Evolutionary conservation across 495 filamentous ascomycete species (phyloP).

Genomic region (Xylaria acuta): DNA sequence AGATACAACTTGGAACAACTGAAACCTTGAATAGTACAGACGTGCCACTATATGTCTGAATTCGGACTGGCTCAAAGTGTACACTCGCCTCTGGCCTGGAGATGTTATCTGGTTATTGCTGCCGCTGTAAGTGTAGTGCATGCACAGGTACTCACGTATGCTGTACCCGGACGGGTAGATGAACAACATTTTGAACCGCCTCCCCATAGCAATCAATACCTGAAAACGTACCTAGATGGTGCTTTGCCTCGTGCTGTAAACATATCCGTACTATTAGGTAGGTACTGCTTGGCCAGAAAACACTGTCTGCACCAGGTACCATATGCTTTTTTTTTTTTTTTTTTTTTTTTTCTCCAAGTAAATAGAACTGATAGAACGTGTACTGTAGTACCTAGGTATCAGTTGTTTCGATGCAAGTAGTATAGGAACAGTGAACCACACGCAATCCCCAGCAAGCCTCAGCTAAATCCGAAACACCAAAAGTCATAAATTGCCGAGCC

Average conservation of each 20-base stretch:
- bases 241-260: too few species aligned
- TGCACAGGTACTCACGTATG: too few species aligned
- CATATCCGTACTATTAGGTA: too few species aligned
- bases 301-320: background rate
- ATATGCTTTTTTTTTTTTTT: too few species aligned
- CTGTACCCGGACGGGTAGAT: too few species aligned
- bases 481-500: conserved; percentile 7
- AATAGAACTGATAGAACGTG: background rate
- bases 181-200: background rate
- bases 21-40: background rate
- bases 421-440: background rate
- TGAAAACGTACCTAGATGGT: background rate
- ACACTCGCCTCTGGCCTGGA: background rate
- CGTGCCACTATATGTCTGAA: too few species aligned
- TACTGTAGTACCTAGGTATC: background rate
- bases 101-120: background rate
- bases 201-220: too few species aligned
- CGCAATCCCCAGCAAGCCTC: conserved; percentile 6
- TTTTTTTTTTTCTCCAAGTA: too few species aligned
- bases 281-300: background rate
- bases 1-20: background rate
- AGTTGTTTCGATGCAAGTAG: background rate
- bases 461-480: background rate
- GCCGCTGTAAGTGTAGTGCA: too few species aligned
- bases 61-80: background rate